Evolutionary conservation across 495 filamentous ascomycete species (phyloP).

Genomic region (Lasiosphaeria ovina): DNA sequence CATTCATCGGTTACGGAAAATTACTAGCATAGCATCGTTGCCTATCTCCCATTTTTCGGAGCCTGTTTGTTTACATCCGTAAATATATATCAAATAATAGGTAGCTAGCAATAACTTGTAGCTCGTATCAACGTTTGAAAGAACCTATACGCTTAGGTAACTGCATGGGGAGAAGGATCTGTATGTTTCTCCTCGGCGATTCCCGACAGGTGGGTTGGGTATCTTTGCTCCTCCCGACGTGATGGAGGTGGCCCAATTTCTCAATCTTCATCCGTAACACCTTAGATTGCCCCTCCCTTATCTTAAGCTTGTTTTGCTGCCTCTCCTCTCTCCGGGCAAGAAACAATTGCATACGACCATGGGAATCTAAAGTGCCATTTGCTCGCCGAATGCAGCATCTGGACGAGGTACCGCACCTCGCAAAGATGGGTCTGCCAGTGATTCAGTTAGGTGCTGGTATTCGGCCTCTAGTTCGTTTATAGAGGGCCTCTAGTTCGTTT

Average conservation of each 20-base stretch:
- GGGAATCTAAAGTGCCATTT: not conserved
- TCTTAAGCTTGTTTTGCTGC: not conserved
- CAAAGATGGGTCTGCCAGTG: constrained; percentile 10
- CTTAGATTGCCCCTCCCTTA: not conserved
- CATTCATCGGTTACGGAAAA: not conserved
- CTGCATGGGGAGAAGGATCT: not conserved
- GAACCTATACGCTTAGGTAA: not conserved
- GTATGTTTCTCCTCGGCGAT: not conserved
- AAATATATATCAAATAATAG: constrained; percentile 1
- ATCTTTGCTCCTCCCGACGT: not conserved
- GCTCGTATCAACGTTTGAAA: not conserved
- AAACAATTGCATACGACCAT: not conserved
- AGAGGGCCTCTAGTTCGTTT: constrained; percentile 13
- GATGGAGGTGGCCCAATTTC: not conserved
- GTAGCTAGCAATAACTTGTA: not conserved
- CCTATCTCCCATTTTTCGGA: not conserved
- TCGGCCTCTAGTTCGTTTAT: no score
- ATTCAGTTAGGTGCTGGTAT: constrained; percentile 4
- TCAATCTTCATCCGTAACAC: not conserved
- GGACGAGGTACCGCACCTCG: not conserved
- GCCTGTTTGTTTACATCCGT: not conserved
- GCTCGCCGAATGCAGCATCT: not conserved
- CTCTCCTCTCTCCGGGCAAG: not conserved
- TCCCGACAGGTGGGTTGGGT: not conserved
- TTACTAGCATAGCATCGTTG: not conserved